These are phyloP conservation scores for Alternaria solani DNA, from an alignment of 2,329 filamentous ascomycete genomes.

Conservation along the genomic window DNA sequence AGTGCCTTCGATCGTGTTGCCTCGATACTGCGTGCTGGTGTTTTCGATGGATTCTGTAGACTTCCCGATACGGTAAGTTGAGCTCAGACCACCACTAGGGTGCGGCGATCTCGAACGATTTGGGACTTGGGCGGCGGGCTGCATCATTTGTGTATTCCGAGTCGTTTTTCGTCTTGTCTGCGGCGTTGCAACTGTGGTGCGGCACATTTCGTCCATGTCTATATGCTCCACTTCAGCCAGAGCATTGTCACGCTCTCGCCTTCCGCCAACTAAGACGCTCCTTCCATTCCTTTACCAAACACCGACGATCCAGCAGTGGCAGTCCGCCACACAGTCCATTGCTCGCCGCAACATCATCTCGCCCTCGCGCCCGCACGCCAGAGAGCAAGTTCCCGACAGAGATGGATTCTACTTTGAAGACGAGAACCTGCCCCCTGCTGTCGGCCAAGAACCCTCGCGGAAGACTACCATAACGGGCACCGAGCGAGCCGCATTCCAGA, in stretches of 20 bases:
- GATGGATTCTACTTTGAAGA: conserved; percentile 12
- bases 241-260: conserved; percentile 43
- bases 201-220: conserved; percentile 37
- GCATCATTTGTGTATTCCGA: neutral
- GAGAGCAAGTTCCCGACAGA: conserved; percentile 18
- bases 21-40: neutral
- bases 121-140: conserved; percentile 3
- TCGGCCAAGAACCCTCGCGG: conserved; percentile 27
- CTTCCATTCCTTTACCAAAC: conserved; percentile 78
- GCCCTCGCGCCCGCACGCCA: conserved; percentile 23
- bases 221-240: conserved; percentile 40
- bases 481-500: conserved; percentile 48
- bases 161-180: neutral
- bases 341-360: conserved; percentile 34
- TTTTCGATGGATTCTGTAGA: neutral
- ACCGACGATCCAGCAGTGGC: conserved; percentile 63
- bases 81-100: conserved; percentile 12
- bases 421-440: conserved; percentile 24
- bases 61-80: conserved; percentile 4
- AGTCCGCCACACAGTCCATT: conserved; percentile 23
- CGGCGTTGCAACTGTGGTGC: neutral
- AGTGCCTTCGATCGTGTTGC: neutral
- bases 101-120: conserved; percentile 12
- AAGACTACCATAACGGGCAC: conserved; percentile 47
- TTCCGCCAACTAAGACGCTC: conserved; percentile 53